Conservation (phyloP, 73 alveolate genomes). For the Effrenium voratum region DNA sequence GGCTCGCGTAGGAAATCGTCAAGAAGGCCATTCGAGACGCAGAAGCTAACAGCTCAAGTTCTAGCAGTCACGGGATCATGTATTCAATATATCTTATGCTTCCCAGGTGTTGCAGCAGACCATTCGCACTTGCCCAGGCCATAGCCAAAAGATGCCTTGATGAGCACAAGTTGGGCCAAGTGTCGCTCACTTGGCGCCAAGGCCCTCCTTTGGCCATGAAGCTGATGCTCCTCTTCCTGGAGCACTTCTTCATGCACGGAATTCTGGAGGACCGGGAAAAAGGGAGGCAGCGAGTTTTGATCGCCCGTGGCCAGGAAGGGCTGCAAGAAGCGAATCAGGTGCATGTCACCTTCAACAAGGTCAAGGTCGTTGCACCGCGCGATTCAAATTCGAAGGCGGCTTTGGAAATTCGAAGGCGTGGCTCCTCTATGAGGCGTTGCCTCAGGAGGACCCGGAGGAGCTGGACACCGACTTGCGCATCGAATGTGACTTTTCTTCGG, state of each 20-base stretch:
- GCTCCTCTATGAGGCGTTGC: conserved; percentile 12
- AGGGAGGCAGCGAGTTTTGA: no score
- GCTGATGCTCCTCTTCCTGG: conserved; percentile 35
- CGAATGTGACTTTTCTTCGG: not conserved
- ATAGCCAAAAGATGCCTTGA: no score
- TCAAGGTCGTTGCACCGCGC: not conserved
- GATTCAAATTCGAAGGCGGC: not conserved
- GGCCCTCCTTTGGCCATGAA: conserved; percentile 55
- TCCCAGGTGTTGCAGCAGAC: not conserved
- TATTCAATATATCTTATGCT: not conserved
- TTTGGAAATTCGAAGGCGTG: not conserved
- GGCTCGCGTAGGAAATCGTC: no score
- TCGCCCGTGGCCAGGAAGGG: conserved; percentile 7
- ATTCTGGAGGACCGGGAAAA: no score
- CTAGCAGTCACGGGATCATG: no score
- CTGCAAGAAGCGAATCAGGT: conserved; percentile 3
- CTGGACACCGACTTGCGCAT: not conserved
- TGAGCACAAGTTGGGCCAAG: not conserved
- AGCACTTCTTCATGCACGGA: not conserved
- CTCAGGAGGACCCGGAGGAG: conserved; percentile 36
- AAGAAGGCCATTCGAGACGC: no score
- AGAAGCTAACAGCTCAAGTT: no score
- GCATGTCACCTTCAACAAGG: conserved; percentile 19
- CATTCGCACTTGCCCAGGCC: not conserved
- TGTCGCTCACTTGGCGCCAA: not conserved